These are phyloP conservation scores for Wickerhamomyces chaumierensis DNA, from an alignment of 805 yeast species.

Conservation along the genomic window DNA sequence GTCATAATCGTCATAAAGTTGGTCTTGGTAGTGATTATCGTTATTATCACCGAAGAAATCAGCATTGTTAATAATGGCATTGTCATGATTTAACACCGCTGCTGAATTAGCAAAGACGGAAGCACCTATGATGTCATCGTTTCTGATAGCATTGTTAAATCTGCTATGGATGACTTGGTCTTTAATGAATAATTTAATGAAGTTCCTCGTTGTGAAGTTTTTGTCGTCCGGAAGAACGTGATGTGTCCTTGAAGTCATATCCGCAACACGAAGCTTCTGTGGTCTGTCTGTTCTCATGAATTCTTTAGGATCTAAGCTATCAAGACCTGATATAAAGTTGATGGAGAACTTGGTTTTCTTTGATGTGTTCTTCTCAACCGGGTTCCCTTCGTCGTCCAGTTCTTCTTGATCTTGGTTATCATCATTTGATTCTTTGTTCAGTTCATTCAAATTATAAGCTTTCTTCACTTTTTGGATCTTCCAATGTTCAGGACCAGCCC, in stretches of 20 bases:
- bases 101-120: conserved; percentile 59
- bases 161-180: conserved; percentile 37
- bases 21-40: conserved; percentile 24
- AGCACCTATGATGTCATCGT: conserved; percentile 40
- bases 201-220: conserved; percentile 57
- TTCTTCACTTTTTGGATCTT: conserved; percentile 50
- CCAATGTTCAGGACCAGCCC: conserved; percentile 96
- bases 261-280: conserved; percentile 29
- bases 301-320: conserved; percentile 22
- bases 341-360: conserved; percentile 26
- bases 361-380: conserved; percentile 7
- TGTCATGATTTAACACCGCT: conserved; percentile 19
- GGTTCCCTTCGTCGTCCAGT: background rate
- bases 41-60: conserved; percentile 27
- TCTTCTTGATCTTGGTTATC: conserved; percentile 1
- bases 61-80: conserved; percentile 14
- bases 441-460: conserved; percentile 12
- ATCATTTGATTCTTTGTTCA: background rate
- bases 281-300: conserved; percentile 15
- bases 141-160: conserved; percentile 14
- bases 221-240: conserved; percentile 63
- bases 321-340: conserved; percentile 27
- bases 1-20: conserved; percentile 18
- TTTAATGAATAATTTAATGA: conserved; percentile 58
- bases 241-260: conserved; percentile 29